Evolutionary conservation across 2,329 filamentous ascomycete genomes (phyloP), one percentile per base, ranked within the genome.

Genomic region (Fusarium nodosum): DNA sequence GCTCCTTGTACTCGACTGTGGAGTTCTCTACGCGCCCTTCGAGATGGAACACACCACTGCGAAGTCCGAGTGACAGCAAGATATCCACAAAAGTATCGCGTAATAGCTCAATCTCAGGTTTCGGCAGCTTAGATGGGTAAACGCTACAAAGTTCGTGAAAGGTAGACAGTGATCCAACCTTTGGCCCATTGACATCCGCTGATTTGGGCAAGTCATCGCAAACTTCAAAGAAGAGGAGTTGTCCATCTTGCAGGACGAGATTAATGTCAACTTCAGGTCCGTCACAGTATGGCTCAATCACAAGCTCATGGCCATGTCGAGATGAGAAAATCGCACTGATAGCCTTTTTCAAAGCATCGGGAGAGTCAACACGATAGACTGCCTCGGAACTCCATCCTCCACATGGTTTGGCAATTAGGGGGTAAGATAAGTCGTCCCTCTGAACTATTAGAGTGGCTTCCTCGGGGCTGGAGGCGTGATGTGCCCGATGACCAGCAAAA

Each of bases 261-360:
- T 73, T 73, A 24, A 51, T 58, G 39, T 73, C 71, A 2, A 73
- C 45, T 51, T 74, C 71, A n/a, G 71, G 71, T 3, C 71, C 71
- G 5, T 64, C 59, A 31, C 58, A 48, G 31, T 73, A 73, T n/a
- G 59, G 31, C 39, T 74, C 71, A 20, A 74, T 60, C 5, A 74
- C 52, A 39, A 45, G 52, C 39, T 55, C 52, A 44, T 55, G 52
- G 18, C 39, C 52, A 34, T 55, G 31, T 36, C 47, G 45, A 22
- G 56, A 58, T 39, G 45, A 53, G 20, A 58, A 58, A 10, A 70
- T 65, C 15, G 50, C 47, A 24, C 42, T 54, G n/a, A 52, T 64
- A 0, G 54, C 62, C 20, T 38, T 24, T 16, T 18, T 6, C 15
- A 68, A 54, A 7, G 50, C 38, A n/a, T 56, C 45, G 12, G 31